Evolutionary conservation across 805 yeast genomes (phyloP), one percentile per base, ranked within the genome.

Genomic region (Grigorovia humatica): DNA sequence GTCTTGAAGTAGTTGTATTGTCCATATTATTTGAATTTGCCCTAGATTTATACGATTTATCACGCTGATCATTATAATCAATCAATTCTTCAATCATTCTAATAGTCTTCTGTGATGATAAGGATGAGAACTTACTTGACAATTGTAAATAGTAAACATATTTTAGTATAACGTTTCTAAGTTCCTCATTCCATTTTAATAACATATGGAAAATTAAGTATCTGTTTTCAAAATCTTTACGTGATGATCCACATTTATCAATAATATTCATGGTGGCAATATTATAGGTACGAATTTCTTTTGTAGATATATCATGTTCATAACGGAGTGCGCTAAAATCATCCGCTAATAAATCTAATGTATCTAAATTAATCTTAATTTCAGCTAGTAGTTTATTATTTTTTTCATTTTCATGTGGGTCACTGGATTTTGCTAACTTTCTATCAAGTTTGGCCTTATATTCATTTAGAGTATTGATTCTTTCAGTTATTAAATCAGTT

Each of bases 151-250:
- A 69, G 52, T 78, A 77, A 23, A 81, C 62, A 59, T 84, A 87
- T 45, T 80, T 76, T 62, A 78, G 76, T 46, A 88, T 69, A 12
- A 78, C 70, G 59, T 88, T 80, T 51, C 96, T 71, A 9, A 82
- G 75, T 2, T 70, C 62, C 54, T 85, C 82, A 65, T 85, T 83
- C 96, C 96, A 89, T 57, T 81, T 85, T 57, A 89, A 63, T 59
- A 82, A 79, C 65, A 88, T 74, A 51, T 83, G 80, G 57, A 88
- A 89, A 20, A 88, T 69, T 53, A 82, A 78, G 65, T 84, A 88
- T 48, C 88, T 71, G 63, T 90, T 89, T 53, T 65, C 66, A 50
- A 66, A 54, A 8, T 30, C 9, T 15, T 48, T 30, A 6, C 38
- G 52, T 2, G 49, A 29, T 2, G 47, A 43, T 1, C 48, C 38